Evolutionary conservation across 352 stramenopile species (phyloP).

Genomic region (Globisporangium emineosum): DNA sequence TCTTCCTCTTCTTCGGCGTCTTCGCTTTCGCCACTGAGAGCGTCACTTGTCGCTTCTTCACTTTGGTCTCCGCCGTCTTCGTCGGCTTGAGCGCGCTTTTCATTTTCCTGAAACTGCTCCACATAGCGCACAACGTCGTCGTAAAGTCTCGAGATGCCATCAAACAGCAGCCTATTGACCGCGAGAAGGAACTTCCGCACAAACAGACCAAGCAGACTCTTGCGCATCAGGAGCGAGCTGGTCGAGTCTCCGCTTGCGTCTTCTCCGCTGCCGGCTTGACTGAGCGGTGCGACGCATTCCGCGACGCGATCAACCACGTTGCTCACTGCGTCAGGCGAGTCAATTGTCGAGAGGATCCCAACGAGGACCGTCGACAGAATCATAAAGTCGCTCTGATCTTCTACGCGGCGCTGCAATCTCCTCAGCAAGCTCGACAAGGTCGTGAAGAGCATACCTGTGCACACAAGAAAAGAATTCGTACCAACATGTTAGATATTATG

Average conservation of each 20-base stretch:
- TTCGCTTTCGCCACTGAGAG: slow-evolving; percentile 4
- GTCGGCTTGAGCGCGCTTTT: slow-evolving; percentile 9
- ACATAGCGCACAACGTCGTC: slow-evolving; percentile 61
- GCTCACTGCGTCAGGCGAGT: slow-evolving; percentile 60
- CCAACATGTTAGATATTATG: neutral
- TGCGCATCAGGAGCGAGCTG: slow-evolving; percentile 43
- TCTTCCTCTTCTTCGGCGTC: neutral
- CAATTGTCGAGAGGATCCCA: slow-evolving; percentile 44
- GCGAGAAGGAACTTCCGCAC: slow-evolving; percentile 65
- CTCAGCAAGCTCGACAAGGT: slow-evolving; percentile 40
- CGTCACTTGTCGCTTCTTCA: slow-evolving; percentile 5
- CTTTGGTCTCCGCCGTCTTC: neutral
- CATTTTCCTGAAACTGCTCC: slow-evolving; percentile 37
- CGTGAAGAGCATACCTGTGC: slow-evolving; percentile 17
- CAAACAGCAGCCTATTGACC: slow-evolving; percentile 59
- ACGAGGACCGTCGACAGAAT: slow-evolving; percentile 48
- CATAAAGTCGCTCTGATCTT: slow-evolving; percentile 33
- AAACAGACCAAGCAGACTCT: slow-evolving; percentile 64
- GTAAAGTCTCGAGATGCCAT: slow-evolving; percentile 64
- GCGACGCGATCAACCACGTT: slow-evolving; percentile 65
- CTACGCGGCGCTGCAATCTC: slow-evolving; percentile 40
- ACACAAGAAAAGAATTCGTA: neutral
- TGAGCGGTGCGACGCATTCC: slow-evolving; percentile 52
- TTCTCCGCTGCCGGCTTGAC: slow-evolving; percentile 1
- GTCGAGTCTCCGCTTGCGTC: slow-evolving; percentile 35